phyloP scores from a whole-genome alignment of 2,329 filamentous ascomycete genomes.

The Penicillium sp. region DNA sequence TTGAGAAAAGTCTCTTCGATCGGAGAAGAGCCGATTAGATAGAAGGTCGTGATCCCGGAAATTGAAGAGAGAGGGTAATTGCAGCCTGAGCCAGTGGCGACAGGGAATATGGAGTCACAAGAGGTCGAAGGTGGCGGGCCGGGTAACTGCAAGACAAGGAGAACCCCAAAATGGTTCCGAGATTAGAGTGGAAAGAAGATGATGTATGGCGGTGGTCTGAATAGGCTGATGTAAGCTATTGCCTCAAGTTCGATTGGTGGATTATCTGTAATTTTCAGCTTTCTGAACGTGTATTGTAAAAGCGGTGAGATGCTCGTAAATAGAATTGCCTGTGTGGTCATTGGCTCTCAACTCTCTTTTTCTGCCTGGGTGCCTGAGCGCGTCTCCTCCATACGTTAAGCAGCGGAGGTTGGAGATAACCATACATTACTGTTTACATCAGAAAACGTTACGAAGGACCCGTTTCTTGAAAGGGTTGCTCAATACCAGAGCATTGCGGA shows the following conservation, averaged over 20 bases:
- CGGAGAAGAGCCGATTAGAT: slow-evolving; percentile 1
- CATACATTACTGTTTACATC: not conserved
- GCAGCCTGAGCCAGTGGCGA: slow-evolving; percentile 9
- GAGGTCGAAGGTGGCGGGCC: slow-evolving; percentile 20
- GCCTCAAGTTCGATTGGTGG: slow-evolving; percentile 5
- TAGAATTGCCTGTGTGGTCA: slow-evolving; percentile 15
- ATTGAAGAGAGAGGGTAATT: not conserved
- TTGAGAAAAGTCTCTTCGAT: slow-evolving; percentile 4
- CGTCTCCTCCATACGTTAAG: not conserved
- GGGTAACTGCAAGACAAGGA: slow-evolving; percentile 18
- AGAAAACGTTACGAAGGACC: not conserved
- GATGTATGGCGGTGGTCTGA: slow-evolving; percentile 15
- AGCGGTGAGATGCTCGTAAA: slow-evolving; percentile 23
- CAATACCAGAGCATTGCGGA: not conserved
- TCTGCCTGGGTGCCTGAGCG: slow-evolving; percentile 5
- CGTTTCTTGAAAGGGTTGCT: not conserved
- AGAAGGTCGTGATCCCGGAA: not conserved
- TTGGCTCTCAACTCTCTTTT: slow-evolving; percentile 14
- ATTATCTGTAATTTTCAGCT: not conserved
- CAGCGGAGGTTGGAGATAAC: not conserved
- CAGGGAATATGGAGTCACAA: slow-evolving; percentile 2
- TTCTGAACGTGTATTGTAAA: slow-evolving; percentile 16
- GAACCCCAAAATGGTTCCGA: slow-evolving; percentile 22
- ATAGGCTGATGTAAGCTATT: slow-evolving; percentile 16
- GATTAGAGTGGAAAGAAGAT: slow-evolving; percentile 14